These are phyloP conservation scores for Colletotrichum endophyticum DNA, from an alignment of 2,329 filamentous ascomycete species.

Conservation along the genomic window DNA sequence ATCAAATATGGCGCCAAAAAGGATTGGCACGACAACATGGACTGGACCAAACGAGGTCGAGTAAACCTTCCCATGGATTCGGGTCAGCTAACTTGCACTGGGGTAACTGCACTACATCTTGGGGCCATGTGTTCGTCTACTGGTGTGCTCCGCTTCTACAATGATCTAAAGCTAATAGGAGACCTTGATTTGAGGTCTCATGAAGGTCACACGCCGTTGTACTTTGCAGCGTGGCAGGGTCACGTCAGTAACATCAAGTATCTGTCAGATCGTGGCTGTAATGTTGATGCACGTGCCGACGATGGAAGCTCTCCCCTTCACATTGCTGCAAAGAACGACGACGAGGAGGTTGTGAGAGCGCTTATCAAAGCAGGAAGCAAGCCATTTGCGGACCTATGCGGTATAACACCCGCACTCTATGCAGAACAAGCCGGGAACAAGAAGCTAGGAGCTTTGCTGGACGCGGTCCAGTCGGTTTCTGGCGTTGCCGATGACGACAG, in stretches of 20 bases:
- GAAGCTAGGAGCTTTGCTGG: too few species aligned
- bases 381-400: accelerated
- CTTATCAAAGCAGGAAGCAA: background rate
- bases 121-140: background rate
- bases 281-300: background rate
- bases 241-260: background rate
- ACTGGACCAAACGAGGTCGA: background rate
- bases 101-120: background rate
- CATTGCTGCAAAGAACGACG: too few species aligned
- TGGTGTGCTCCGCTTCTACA: background rate
- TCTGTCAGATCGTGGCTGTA: background rate
- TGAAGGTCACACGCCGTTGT: background rate
- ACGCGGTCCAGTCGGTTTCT: too few species aligned
- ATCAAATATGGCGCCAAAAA: background rate
- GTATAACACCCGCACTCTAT: background rate
- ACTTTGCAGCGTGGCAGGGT: background rate
- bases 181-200: background rate
- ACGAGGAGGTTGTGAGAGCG: too few species aligned
- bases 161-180: background rate
- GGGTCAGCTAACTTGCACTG: too few species aligned
- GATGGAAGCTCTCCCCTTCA: background rate
- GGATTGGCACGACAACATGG: background rate
- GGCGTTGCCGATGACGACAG: too few species aligned
- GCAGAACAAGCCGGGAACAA: background rate
- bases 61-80: accelerated